Percentiles rank a stretch among this genome's conserved stretches.
These are phyloP conservation scores for Aspergillus sp. DNA, from an alignment of 2,329 filamentous ascomycete genomes.

Conservation along the genomic window DNA sequence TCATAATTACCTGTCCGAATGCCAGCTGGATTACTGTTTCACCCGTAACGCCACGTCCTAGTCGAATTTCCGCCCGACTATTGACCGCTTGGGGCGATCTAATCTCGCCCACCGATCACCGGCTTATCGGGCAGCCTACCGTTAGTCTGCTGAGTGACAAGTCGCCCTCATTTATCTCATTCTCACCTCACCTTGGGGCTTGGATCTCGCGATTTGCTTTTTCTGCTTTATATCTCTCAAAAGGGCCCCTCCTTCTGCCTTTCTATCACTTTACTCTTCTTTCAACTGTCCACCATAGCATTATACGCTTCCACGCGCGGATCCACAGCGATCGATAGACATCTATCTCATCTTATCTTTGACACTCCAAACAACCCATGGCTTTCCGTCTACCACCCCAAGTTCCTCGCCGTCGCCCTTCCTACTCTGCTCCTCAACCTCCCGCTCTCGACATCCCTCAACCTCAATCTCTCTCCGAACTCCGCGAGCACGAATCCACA, in stretches of 20 bases:
- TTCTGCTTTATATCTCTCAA: not conserved
- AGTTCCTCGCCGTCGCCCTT: conserved; percentile 34
- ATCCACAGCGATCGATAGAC: conserved; percentile 23
- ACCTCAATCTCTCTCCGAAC: conserved; percentile 31
- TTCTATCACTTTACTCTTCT: not conserved
- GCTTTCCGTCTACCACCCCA: conserved; percentile 41
- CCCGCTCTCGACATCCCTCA: conserved; percentile 28
- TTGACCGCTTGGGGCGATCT: conserved; percentile 5
- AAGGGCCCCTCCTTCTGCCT: not conserved
- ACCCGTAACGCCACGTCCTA: conserved; percentile 1
- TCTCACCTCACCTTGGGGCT: not conserved
- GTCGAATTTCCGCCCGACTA: not conserved
- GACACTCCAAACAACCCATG: conserved; percentile 25
- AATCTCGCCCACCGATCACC: not conserved
- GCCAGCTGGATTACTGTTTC: not conserved
- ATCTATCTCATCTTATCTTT: conserved; percentile 13
- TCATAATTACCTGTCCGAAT: not conserved
- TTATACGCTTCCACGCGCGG: conserved; percentile 17
- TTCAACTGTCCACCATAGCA: not conserved
- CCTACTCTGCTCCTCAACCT: conserved; percentile 31
- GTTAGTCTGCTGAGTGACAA: not conserved
- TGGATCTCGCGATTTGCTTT: conserved; percentile 14
- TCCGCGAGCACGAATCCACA: conserved; percentile 68
- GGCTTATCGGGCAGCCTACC: conserved; percentile 1
- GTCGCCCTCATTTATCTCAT: not conserved